Conservation (phyloP, 352 stramenopile genomes). For the Phytopythium cucurbitacearum region DNA sequence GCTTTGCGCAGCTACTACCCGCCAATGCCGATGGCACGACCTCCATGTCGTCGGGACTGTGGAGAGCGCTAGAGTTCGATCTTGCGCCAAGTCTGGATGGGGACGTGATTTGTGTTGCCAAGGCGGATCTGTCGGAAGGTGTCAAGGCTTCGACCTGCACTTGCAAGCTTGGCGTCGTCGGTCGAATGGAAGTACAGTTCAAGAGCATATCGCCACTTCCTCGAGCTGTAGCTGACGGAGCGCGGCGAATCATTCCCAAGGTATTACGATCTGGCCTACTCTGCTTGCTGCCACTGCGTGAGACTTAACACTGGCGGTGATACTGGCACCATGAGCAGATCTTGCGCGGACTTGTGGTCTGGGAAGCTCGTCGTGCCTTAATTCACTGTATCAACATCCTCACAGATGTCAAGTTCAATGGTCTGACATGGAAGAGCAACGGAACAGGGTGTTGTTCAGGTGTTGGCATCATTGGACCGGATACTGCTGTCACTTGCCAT, state of each 20-base stretch:
- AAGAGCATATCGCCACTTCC: conserved; percentile 24
- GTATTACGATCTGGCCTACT: conserved; percentile 2
- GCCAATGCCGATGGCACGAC: conserved; percentile 6
- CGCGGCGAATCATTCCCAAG: conserved; percentile 24
- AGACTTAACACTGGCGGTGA: no score
- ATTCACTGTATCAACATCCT: conserved; percentile 46
- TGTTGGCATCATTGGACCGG: conserved; percentile 14
- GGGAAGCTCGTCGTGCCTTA: conserved; percentile 20
- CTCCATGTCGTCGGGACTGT: conserved; percentile 23
- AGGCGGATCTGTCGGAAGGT: no score
- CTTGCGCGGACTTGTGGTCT: conserved; percentile 38
- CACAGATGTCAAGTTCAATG: conserved; percentile 26
- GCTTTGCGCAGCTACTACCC: conserved; percentile 21
- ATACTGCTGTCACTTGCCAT: no score
- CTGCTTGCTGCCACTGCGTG: no score
- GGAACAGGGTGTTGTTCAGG: conserved; percentile 33
- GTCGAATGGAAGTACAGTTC: conserved; percentile 30
- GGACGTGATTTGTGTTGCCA: no score
- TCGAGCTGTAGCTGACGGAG: conserved; percentile 24
- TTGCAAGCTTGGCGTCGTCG: conserved; percentile 22
- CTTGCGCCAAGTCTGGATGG: no score
- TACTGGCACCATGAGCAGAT: conserved; percentile 3
- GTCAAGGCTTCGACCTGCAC: conserved; percentile 11
- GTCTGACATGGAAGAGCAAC: conserved; percentile 16
- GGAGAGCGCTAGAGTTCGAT: conserved; percentile 20